phyloP scores from a whole-genome alignment of 345 rosid genomes.

The Lepidium aucheri region DNA sequence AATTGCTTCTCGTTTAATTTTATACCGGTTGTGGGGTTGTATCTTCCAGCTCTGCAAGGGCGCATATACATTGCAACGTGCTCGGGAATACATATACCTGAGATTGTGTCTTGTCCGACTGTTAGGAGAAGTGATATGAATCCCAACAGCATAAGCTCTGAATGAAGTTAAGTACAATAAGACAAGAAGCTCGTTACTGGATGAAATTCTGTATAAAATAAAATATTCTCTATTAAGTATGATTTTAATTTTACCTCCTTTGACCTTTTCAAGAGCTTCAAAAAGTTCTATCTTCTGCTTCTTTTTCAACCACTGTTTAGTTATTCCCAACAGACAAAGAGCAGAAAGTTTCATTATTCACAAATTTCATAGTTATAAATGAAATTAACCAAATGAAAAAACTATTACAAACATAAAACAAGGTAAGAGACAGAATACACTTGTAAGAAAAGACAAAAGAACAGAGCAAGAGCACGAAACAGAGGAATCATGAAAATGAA shows the following conservation, averaged over 20 bases:
- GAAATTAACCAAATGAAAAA: too few species aligned
- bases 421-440: too few species aligned
- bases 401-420: too few species aligned
- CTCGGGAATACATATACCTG: constrained; percentile 51
- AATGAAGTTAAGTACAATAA: background rate
- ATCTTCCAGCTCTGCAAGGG: constrained; percentile 31
- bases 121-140: constrained; percentile 68
- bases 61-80: constrained; percentile 49
- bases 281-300: constrained; percentile 49
- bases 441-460: too few species aligned
- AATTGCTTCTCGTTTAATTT: background rate
- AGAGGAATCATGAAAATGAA: background rate
- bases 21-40: background rate
- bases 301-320: constrained; percentile 42
- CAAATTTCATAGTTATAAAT: too few species aligned
- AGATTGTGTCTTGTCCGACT: constrained; percentile 41
- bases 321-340: background rate
- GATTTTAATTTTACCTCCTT: constrained; percentile 42
- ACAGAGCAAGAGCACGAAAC: constrained; percentile 41
- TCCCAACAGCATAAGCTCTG: constrained; percentile 75
- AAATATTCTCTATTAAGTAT: background rate
- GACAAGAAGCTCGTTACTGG: background rate
- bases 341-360: background rate
- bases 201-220: background rate
- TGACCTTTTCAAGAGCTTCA: constrained; percentile 73